These are phyloP conservation scores for Samsoniella hepiali DNA, from an alignment of 2,329 filamentous ascomycete species.

Conservation along the genomic window DNA sequence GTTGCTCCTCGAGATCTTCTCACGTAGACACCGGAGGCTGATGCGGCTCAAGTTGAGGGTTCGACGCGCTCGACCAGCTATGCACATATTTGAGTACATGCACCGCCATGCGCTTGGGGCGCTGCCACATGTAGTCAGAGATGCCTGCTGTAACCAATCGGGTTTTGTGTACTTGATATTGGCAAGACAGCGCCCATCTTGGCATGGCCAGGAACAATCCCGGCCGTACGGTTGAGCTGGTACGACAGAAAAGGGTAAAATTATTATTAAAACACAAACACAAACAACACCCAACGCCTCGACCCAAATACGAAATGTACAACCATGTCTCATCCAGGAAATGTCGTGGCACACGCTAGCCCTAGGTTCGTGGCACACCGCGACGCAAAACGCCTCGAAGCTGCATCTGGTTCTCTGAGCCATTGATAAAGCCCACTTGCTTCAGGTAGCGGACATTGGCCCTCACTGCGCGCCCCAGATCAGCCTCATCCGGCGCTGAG, in stretches of 20 bases:
- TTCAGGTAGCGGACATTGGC: slow-evolving; percentile 20
- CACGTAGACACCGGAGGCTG: neutral
- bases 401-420: neutral
- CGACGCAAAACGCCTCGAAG: neutral
- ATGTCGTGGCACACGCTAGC: neutral
- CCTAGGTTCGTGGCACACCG: neutral
- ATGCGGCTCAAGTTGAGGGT: neutral
- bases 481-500: neutral
- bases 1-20: neutral
- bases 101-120: no score
- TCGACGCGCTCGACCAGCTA: neutral
- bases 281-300: no score
- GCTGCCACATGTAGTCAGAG: no score
- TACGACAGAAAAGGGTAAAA: no score
- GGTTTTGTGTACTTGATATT: no score
- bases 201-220: no score
- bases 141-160: no score
- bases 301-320: neutral
- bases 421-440: slow-evolving; percentile 38
- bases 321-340: neutral
- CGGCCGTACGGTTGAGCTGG: no score
- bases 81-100: no score
- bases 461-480: slow-evolving; percentile 12
- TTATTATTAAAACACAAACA: no score
- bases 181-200: no score